Conservation (phyloP, 2,329 filamentous ascomycete genomes). For the Fusarium globosum region DNA sequence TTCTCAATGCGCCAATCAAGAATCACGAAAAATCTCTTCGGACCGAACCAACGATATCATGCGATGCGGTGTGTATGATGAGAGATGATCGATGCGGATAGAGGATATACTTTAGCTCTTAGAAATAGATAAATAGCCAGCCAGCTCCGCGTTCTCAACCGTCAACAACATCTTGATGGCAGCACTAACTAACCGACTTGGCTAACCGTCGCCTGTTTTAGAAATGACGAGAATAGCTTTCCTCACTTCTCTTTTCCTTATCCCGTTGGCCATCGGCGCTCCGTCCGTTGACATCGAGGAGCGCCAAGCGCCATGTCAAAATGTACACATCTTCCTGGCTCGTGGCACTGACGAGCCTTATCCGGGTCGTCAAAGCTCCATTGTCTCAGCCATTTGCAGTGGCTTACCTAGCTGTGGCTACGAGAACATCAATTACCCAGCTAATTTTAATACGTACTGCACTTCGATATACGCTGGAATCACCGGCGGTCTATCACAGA, state of each 20-base stretch:
- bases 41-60: background rate
- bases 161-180: background rate
- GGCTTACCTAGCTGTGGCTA: background rate
- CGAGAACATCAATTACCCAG: background rate
- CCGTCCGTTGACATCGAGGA: background rate
- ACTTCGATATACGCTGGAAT: background rate
- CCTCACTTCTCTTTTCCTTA: background rate
- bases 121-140: background rate
- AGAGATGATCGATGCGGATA: background rate
- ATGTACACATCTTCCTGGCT: background rate
- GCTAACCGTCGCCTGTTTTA: rapidly evolving
- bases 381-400: background rate
- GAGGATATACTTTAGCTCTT: rapidly evolving
- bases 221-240: background rate
- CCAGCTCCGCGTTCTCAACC: background rate
- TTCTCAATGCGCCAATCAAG: background rate
- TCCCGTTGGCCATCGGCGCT: background rate
- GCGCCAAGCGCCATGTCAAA: background rate
- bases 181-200: background rate
- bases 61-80: background rate
- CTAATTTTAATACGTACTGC: background rate
- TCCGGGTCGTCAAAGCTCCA: background rate
- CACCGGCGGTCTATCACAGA: background rate
- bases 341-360: background rate
- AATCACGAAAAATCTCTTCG: background rate